phyloP scores from a whole-genome alignment of 257 asterid genomes.

The Solanum tacnaense region DNA sequence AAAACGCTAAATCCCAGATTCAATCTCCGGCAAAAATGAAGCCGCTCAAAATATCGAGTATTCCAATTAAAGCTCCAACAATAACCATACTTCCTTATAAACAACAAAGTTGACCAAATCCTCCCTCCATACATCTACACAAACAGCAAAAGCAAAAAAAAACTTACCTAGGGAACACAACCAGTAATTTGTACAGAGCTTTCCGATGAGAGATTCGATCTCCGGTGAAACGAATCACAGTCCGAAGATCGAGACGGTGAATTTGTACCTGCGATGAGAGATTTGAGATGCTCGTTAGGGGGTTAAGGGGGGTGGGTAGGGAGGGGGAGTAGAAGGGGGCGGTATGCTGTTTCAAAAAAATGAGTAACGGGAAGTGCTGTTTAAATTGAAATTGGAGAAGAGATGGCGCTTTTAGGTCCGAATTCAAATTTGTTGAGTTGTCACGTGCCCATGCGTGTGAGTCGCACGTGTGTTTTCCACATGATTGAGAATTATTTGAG shows the following conservation, averaged over 20 bases:
- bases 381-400: conserved; percentile 3
- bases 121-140: background rate
- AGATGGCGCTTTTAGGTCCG: conserved; percentile 7
- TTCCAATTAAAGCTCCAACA: background rate
- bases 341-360: background rate
- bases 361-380: background rate
- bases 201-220: background rate
- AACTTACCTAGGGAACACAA: background rate
- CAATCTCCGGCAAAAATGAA: background rate
- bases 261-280: background rate
- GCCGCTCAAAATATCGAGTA: background rate
- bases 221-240: background rate
- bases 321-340: background rate
- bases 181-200: background rate
- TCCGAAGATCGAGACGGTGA: background rate
- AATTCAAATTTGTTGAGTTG: conserved; percentile 9
- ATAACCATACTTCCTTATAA: background rate
- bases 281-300: background rate
- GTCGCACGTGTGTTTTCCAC: background rate
- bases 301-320: background rate
- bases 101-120: background rate
- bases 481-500: background rate
- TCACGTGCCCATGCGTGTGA: conserved; percentile 13
- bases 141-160: background rate
- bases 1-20: background rate